Evolutionary conservation across 2,329 filamentous ascomycete genomes (phyloP).

Genomic region (Colletotrichum tropicale): DNA sequence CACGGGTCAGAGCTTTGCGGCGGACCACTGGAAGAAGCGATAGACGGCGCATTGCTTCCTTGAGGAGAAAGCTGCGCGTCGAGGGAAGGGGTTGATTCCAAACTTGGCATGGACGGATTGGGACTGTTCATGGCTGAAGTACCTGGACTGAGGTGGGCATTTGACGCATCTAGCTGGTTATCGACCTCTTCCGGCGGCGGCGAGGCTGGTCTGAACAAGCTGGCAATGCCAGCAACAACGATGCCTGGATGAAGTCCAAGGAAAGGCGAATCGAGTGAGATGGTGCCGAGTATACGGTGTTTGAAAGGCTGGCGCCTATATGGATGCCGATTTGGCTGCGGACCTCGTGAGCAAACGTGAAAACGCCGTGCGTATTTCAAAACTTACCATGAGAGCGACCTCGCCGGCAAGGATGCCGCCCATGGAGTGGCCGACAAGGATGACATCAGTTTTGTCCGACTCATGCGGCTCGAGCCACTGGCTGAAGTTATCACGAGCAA

Average conservation of each 20-base stretch:
- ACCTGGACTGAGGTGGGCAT: slow-evolving; percentile 10
- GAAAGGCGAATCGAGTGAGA: slow-evolving; percentile 87
- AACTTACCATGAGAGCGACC: slow-evolving; percentile 66
- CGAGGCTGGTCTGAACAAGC: slow-evolving; percentile 67
- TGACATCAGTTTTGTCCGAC: slow-evolving; percentile 73
- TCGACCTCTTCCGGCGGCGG: slow-evolving; percentile 29
- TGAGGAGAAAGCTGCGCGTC: slow-evolving; percentile 22
- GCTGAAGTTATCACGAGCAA: slow-evolving; percentile 84
- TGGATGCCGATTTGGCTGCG: slow-evolving; percentile 37
- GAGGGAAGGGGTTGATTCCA: slow-evolving; percentile 24
- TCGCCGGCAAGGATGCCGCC: slow-evolving; percentile 85
- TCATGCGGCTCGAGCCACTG: slow-evolving; percentile 82
- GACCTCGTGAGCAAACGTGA: background rate
- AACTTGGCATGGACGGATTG: slow-evolving; percentile 27
- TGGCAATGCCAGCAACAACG: slow-evolving; percentile 79
- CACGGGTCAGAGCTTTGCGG: slow-evolving; percentile 56
- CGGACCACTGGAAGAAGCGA: slow-evolving; percentile 11
- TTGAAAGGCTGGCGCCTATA: slow-evolving; percentile 53
- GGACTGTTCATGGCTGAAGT: slow-evolving; percentile 23
- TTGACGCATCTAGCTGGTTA: slow-evolving; percentile 17
- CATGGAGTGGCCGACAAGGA: slow-evolving; percentile 89
- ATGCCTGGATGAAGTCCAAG: slow-evolving; percentile 90
- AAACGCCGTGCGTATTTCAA: background rate
- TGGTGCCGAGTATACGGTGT: slow-evolving; percentile 78
- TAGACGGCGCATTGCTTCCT: background rate